phyloP scores from a whole-genome alignment of 2,329 filamentous ascomycete species.

The Cladosporium sphaerospermum region DNA sequence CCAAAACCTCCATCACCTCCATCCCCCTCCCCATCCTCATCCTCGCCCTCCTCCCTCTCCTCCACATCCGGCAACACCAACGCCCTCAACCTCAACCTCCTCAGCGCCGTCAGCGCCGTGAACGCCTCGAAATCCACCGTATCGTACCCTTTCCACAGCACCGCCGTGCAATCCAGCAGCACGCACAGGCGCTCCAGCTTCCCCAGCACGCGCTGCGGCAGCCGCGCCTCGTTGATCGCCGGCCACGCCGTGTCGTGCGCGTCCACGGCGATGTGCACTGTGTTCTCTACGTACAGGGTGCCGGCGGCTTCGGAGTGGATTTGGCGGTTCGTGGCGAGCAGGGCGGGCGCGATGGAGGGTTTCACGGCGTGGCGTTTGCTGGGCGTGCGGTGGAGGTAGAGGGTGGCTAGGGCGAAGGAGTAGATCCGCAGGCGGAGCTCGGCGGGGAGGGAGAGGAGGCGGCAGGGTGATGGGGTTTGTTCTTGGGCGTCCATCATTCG shows the following conservation, averaged over 20 bases:
- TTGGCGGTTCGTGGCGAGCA: conserved; percentile 35
- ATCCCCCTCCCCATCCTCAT: conserved; percentile 9
- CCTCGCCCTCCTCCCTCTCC: background rate
- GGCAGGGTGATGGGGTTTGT: conserved; percentile 20
- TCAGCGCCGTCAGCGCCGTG: conserved; percentile 1
- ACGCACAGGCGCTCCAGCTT: conserved; percentile 19
- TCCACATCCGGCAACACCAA: conserved; percentile 11
- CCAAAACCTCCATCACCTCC: conserved; percentile 8
- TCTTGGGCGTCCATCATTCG: too few species aligned
- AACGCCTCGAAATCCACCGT: conserved; percentile 4
- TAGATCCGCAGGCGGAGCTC: conserved; percentile 35
- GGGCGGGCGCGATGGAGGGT: conserved; percentile 31
- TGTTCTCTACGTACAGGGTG: conserved; percentile 40
- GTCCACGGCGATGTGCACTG: conserved; percentile 31
- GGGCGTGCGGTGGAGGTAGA: conserved; percentile 17
- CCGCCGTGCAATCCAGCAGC: conserved; percentile 21
- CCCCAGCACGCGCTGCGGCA: conserved; percentile 19
- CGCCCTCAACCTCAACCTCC: background rate
- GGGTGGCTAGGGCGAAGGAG: conserved; percentile 23
- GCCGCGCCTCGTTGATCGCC: conserved; percentile 17
- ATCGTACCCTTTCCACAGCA: conserved; percentile 16
- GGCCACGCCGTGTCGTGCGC: conserved; percentile 24
- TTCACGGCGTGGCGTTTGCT: conserved; percentile 15
- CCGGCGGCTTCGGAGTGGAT: conserved; percentile 35
- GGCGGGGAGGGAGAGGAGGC: conserved; percentile 23